A percentile compares a stretch with the other conserved stretches of the same genome.
phyloP scores from a whole-genome alignment of 2,329 filamentous ascomycete genomes.

The Zymoseptoria ardabiliae region DNA sequence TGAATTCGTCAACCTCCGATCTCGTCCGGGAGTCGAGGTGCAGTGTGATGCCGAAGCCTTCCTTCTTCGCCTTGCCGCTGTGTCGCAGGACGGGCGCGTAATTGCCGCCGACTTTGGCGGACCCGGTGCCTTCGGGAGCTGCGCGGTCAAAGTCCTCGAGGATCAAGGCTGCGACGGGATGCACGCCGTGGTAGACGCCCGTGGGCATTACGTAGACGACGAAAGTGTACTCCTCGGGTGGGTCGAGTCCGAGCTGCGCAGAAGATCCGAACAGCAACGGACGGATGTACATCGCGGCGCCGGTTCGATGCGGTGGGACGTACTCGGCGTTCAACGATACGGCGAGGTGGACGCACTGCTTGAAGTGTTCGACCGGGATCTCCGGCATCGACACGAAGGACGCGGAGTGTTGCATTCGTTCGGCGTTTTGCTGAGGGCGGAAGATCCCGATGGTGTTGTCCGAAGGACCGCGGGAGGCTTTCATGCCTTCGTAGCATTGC shows the following conservation, averaged over 20 bases:
- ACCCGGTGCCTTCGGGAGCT: slow-evolving; percentile 83
- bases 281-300: slow-evolving; percentile 86
- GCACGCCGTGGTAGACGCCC: slow-evolving; percentile 85
- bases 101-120: slow-evolving; percentile 92
- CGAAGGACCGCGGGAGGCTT: slow-evolving; percentile 76
- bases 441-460: slow-evolving; percentile 72
- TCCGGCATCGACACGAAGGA: slow-evolving; percentile 75
- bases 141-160: slow-evolving; percentile 90
- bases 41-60: slow-evolving; percentile 89
- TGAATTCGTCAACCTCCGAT: slow-evolving; percentile 90
- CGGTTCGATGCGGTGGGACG: slow-evolving; percentile 82
- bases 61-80: slow-evolving; percentile 69
- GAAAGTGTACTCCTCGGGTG: slow-evolving; percentile 89
- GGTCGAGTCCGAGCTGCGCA: slow-evolving; percentile 76
- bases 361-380: slow-evolving; percentile 69
- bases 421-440: slow-evolving; percentile 77
- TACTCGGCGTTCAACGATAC: slow-evolving; percentile 84
- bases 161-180: slow-evolving; percentile 80
- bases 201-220: slow-evolving; percentile 84
- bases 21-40: slow-evolving; percentile 82
- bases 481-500: slow-evolving; percentile 97
- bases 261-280: slow-evolving; percentile 81
- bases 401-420: slow-evolving; percentile 76
- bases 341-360: slow-evolving; percentile 68
- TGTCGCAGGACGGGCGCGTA: slow-evolving; percentile 87